phyloP scores from a whole-genome alignment of 2,329 filamentous ascomycete genomes.

The Ceratocystis cubensis region DNA sequence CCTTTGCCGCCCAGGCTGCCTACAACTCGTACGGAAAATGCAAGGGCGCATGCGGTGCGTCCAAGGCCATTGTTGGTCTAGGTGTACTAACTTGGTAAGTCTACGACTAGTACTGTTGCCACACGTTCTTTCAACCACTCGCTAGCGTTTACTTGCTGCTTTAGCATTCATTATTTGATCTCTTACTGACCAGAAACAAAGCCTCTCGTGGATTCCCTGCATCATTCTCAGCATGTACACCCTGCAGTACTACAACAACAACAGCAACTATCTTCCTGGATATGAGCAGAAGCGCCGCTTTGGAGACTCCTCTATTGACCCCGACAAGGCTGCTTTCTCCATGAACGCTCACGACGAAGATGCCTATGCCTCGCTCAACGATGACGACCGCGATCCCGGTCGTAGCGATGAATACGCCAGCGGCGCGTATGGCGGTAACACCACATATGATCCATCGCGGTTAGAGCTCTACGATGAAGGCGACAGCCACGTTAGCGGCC shows the following conservation, averaged over 20 bases:
- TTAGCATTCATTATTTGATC: slow-evolving; percentile 18
- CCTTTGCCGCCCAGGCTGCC: slow-evolving; percentile 51
- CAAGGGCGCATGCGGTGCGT: slow-evolving; percentile 44
- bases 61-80: slow-evolving; percentile 50
- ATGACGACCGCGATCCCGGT: slow-evolving; percentile 39
- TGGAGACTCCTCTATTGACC: slow-evolving; percentile 40
- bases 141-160: background rate
- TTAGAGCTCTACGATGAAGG: slow-evolving; percentile 29
- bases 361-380: slow-evolving; percentile 49
- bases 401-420: slow-evolving; percentile 27
- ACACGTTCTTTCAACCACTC: too few relatives aligned
- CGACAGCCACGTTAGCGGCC: slow-evolving; percentile 30
- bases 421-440: slow-evolving; percentile 30
- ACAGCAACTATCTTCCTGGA: slow-evolving; percentile 46
- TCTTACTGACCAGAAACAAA: slow-evolving; percentile 26
- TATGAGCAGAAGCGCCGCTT: slow-evolving; percentile 40
- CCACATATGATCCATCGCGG: slow-evolving; percentile 29
- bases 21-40: slow-evolving; percentile 48
- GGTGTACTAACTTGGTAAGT: slow-evolving; percentile 52
- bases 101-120: background rate
- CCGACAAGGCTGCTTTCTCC: slow-evolving; percentile 57
- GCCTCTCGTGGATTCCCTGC: slow-evolving; percentile 43
- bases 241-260: slow-evolving; percentile 48
- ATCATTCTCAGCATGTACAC: slow-evolving; percentile 48
- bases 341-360: slow-evolving; percentile 56